Conservation (phyloP, 805 yeast genomes). For the Spathaspora passalidarum region DNA sequence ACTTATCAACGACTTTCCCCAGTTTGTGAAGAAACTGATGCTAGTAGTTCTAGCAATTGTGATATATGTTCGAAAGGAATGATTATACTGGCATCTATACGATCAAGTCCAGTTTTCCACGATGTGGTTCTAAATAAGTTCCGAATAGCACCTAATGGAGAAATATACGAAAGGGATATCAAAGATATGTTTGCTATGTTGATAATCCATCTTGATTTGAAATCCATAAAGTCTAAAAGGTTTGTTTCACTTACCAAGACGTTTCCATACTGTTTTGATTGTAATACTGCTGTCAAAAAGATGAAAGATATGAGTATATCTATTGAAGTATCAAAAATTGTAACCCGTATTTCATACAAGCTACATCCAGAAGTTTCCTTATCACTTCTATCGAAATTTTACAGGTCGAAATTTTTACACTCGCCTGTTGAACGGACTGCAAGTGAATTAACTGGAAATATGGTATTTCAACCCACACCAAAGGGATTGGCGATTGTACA, state of each 20-base stretch:
- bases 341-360: slow-evolving; percentile 52
- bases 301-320: slow-evolving; percentile 51
- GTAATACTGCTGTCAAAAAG: slow-evolving; percentile 46
- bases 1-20: too few relatives aligned
- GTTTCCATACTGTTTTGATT: slow-evolving; percentile 52
- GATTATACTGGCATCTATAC: too few relatives aligned
- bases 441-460: slow-evolving; percentile 37
- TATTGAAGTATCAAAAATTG: slow-evolving; percentile 48
- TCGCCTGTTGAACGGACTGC: slow-evolving; percentile 74
- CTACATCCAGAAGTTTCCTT: slow-evolving; percentile 50
- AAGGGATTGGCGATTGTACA: slow-evolving; percentile 78
- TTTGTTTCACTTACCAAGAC: slow-evolving; percentile 25
- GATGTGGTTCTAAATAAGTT: slow-evolving; percentile 44
- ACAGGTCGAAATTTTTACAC: slow-evolving; percentile 64
- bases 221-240: slow-evolving; percentile 12
- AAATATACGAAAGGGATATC: slow-evolving; percentile 53
- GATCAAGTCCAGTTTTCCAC: slow-evolving; percentile 6
- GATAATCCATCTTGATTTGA: slow-evolving; percentile 35
- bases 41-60: too few relatives aligned
- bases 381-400: slow-evolving; percentile 48
- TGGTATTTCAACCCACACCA: slow-evolving; percentile 78
- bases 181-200: slow-evolving; percentile 57
- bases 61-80: too few relatives aligned
- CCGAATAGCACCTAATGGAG: slow-evolving; percentile 51
- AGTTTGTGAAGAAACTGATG: too few relatives aligned